Evolutionary conservation across 768 basidiomycete genomes (phyloP).

Genomic region (Podaxis carcinomalis): DNA sequence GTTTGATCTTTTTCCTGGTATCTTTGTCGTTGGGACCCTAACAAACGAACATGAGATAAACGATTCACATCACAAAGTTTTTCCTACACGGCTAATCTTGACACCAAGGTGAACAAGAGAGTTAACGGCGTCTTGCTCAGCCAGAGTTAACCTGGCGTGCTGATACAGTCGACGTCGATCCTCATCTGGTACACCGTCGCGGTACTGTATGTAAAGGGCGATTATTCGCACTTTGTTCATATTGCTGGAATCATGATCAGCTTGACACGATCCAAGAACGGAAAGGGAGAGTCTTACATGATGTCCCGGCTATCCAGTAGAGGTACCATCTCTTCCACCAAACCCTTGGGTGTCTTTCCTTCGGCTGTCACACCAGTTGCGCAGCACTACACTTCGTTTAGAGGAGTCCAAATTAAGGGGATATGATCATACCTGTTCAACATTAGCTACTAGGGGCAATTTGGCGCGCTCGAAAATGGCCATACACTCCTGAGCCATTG

Average conservation of each 20-base stretch:
- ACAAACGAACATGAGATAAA: background rate
- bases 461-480: constrained; percentile 85
- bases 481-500: constrained; percentile 99
- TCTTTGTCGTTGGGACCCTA: constrained; percentile 77
- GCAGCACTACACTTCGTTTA: constrained; percentile 57
- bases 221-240: constrained; percentile 94
- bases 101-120: constrained; percentile 79
- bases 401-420: background rate
- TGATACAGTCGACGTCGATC: constrained; percentile 93
- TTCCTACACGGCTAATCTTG: constrained; percentile 74
- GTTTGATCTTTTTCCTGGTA: constrained; percentile 76
- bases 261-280: background rate
- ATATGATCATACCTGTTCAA: constrained; percentile 69
- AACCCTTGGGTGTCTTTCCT: constrained; percentile 88
- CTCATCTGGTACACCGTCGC: constrained; percentile 98
- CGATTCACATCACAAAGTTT: background rate
- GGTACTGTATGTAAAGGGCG: constrained; percentile 88
- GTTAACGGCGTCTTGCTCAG: constrained; percentile 94
- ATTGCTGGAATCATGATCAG: constrained; percentile 46
- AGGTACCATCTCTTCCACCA: constrained; percentile 99
- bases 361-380: constrained; percentile 90
- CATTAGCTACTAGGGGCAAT: constrained; percentile 73
- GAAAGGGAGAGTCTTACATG: constrained; percentile 45
- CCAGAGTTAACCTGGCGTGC: constrained; percentile 81
- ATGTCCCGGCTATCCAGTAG: constrained; percentile 84